Percentiles rank a stretch among this genome's conserved stretches.
Evolutionary conservation across 2,329 filamentous ascomycete genomes (phyloP).

Genomic region (Paraconiothyrium sp.): DNA sequence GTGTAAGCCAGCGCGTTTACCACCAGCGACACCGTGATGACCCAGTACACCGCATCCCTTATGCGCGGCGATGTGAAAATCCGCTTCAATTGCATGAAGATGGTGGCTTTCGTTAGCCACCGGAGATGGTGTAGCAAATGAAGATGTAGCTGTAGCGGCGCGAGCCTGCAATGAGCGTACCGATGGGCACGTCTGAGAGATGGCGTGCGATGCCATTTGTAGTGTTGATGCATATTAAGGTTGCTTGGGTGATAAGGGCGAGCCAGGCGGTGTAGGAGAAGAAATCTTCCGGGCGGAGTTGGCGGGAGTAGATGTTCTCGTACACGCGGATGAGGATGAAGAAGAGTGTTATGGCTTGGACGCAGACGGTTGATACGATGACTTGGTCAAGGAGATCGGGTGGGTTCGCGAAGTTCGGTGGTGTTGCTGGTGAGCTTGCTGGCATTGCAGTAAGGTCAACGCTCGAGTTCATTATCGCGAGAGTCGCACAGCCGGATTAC

Average conservation of each 20-base stretch:
- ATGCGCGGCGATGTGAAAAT: slow-evolving; percentile 20
- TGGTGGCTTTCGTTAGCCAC: slow-evolving; percentile 13
- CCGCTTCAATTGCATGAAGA: slow-evolving; percentile 24
- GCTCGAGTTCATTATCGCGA: background rate
- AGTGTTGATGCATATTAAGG: slow-evolving; percentile 8
- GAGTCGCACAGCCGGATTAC: background rate
- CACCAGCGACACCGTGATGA: slow-evolving; percentile 16
- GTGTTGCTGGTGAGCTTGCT: background rate
- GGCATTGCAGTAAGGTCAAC: background rate
- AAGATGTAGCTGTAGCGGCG: slow-evolving; percentile 13
- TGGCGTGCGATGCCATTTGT: slow-evolving; percentile 12
- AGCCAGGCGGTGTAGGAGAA: slow-evolving; percentile 21
- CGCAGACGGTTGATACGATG: slow-evolving; percentile 13
- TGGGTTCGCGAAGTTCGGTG: slow-evolving; percentile 16
- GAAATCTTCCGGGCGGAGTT: slow-evolving; percentile 18
- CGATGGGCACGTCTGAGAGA: slow-evolving; percentile 15
- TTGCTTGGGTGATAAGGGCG: slow-evolving; percentile 18
- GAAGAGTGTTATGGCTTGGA: slow-evolving; percentile 15
- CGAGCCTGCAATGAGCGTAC: background rate
- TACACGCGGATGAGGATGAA: slow-evolving; percentile 15
- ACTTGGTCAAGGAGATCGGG: slow-evolving; percentile 14
- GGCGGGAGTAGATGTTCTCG: slow-evolving; percentile 14
- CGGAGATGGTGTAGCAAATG: slow-evolving; percentile 12
- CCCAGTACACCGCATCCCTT: slow-evolving; percentile 20
- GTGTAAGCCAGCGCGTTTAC: slow-evolving; percentile 23